Evolutionary conservation across 768 basidiomycete species (phyloP), one percentile per base, ranked within the genome.

Genomic region (Amanita rubescens): DNA sequence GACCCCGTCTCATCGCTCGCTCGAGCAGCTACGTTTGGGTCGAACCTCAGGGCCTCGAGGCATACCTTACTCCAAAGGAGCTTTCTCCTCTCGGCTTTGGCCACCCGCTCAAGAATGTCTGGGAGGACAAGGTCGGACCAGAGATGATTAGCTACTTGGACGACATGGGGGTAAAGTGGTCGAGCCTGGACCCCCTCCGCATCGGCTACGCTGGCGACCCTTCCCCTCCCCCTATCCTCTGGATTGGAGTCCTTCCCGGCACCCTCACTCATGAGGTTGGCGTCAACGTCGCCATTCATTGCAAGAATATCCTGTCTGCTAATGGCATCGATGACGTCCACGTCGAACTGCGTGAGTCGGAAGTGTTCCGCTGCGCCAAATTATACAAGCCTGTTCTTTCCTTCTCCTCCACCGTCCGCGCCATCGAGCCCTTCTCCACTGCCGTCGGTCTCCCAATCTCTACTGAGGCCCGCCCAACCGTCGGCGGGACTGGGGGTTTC

Each of bases 401-500:
- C 14, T 46, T 45, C 46, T 48, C 63, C 53, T 11, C 60, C 49
- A 62, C 61, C 19, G 56, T 43, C 32, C 20, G 53, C 14, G 56
- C 59, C 41, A 57, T 59, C n/a, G 56, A 62, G 12, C 67, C 62
- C 24, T 56, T 70, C 49, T 54, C 69, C 51, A 62, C 66, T 15
- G 44, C 62, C 14, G 63, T 68, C 8, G 62, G 66, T 35, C 48
- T 67, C 52, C 55, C 62, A 43, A 70, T 71, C 54, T 65, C 59
- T 56, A 49, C 57, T 48, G 19, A 46, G n/a, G 14, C 27, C 35
- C 19, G 67, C 59, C 62, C 65, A 25, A 51, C 49, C 12, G 49
- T 55, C 45, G 56, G 64, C 55, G 71, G 71, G 8, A 72, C 71
- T 5, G 62, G 62, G 3, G 68, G 66, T 5, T 63, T 70, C 54